Base-by-base conservation (phyloP, 2,329 filamentous ascomycete genomes). In the Achaetomium macrosporum region DNA sequence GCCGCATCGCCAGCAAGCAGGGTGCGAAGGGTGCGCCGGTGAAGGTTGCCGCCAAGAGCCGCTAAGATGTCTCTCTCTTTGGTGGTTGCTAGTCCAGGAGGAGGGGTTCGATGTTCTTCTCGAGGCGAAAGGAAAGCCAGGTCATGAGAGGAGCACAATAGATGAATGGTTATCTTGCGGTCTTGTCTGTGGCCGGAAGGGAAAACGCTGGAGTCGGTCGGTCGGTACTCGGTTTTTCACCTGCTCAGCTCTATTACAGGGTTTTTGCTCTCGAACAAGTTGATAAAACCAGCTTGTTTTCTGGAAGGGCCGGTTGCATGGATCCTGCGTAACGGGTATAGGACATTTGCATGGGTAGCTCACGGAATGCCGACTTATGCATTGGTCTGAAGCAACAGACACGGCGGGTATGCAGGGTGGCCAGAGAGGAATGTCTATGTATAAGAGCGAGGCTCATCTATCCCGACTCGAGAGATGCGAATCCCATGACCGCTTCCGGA, bases 1-100 rank as follows among this genome's bases (percentile, higher is more conserved):
- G 61, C 50, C 85, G 88, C 75, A 88, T 95, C 73, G 79, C 86
- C 74, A 91, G 90, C 85, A 99, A 99, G 88, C 90, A 96, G 83
- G 90, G 90, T 70, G 86, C 90, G 64, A 96, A 95, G 85, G 93
- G 93, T 69, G 83, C 90, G 65, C 83, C 82, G 67, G 76, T 79
- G 71, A 96, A 96, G 87, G 85, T 90, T 67, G 81, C 86, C 72
- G 84, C 88, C 72, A 91, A 85, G 71, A 86, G 82, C 78, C 90
- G 90, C 78, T 96, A 90, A 88, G 67, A 35, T 42, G 16, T 39
- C 47, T 45, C 19, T n/a, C n/a, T 52, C 37, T 51, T 42, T 39
- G 57, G 51, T 53, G 57, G 47, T 59, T 57, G 52, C 50, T 45
- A 41, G 51, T 56, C 42, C 43, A 40, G 51, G 50, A 50, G 50